Base-by-base conservation (phyloP, 2,329 filamentous ascomycete species). In the Zymoseptoria crescenta region DNA sequence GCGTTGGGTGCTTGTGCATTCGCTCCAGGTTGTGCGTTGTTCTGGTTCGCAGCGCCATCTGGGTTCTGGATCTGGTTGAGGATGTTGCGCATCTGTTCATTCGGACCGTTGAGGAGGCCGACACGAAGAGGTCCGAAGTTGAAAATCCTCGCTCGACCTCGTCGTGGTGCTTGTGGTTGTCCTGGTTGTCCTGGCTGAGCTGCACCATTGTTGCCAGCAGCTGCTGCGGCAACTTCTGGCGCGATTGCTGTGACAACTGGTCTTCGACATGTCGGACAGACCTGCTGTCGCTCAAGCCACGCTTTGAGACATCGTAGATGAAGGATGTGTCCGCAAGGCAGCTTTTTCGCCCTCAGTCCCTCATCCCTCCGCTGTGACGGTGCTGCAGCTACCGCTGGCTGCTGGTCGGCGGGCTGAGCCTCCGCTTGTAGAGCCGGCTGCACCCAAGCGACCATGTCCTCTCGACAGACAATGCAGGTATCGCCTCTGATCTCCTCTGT, bases 231-330 rank as follows among this genome's bases (percentile, higher is more conserved):
- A 9, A 58, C 48, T 9, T 59, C 48, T 53, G 66, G 54, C 10
- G 60, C 24, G n/a, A 60, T 48, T 9, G 64, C 61, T 21, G 68
- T 60, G 29, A 74, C 81, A 45, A 91, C 94, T 16, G 93, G 87
- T 55, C 89, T 84, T 67, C 94, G 85, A 73, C 94, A 99, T 2
- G 91, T 99, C 6, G 94, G 94, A 72, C 94, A 99, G 35, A 96
- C 92, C 76, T 99, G 94, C 74, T 99, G 94, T 64, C 94, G 83
- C 77, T 99, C 94, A 28, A 99, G 81, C 94, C 94, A 99, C 73
- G 92, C 96, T 74, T 94, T 91, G 59, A 99, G 83, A 73, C 94
- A 99, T 53, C 91, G 88, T 65, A 96, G 88, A 74, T 99, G 94
- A 48, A 99, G 77, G 48, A 97, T 94, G 70, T 99, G 94, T 4